Conservation (phyloP, 73 alveolate species). For the Diophrys appendiculata region DNA sequence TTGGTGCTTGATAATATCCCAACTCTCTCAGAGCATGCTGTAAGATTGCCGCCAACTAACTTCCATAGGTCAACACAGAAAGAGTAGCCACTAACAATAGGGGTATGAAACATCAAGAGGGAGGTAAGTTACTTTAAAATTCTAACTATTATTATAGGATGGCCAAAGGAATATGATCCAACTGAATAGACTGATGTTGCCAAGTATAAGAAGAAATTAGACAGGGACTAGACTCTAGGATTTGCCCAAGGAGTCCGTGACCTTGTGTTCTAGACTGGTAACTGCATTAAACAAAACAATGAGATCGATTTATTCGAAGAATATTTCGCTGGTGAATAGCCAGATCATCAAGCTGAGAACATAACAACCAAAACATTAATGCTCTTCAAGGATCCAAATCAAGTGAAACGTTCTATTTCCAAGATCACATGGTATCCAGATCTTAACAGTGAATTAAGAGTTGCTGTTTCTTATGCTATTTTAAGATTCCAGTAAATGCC, state of each 20-base stretch:
- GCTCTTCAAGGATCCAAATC: constrained; percentile 94
- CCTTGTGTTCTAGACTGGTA: constrained; percentile 78
- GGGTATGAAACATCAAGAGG: constrained; percentile 91
- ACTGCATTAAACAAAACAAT: constrained; percentile 90
- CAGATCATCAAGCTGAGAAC: constrained; percentile 91
- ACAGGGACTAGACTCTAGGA: constrained; percentile 80
- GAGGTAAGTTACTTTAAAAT: constrained; percentile 76
- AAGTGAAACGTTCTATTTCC: constrained; percentile 86
- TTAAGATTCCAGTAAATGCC: constrained; percentile 89
- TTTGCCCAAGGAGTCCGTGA: constrained; percentile 87
- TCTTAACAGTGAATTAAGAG: constrained; percentile 61
- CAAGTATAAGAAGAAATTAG: constrained; percentile 77
- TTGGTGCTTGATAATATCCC: constrained; percentile 90
- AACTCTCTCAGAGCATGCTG: constrained; percentile 77
- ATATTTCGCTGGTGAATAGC: constrained; percentile 93
- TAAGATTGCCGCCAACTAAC: constrained; percentile 13
- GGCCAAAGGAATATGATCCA: constrained; percentile 92
- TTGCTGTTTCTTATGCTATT: constrained; percentile 90
- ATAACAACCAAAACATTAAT: constrained; percentile 92
- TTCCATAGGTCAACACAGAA: constrained; percentile 80
- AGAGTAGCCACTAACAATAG: constrained; percentile 77
- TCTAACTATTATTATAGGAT: no score
- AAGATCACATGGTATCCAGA: constrained; percentile 98
- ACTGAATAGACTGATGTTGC: constrained; percentile 78
- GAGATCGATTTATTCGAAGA: constrained; percentile 97